Evolutionary conservation across 176 grass and related monocot genomes (phyloP).

Genomic region (Carex cristatella): DNA sequence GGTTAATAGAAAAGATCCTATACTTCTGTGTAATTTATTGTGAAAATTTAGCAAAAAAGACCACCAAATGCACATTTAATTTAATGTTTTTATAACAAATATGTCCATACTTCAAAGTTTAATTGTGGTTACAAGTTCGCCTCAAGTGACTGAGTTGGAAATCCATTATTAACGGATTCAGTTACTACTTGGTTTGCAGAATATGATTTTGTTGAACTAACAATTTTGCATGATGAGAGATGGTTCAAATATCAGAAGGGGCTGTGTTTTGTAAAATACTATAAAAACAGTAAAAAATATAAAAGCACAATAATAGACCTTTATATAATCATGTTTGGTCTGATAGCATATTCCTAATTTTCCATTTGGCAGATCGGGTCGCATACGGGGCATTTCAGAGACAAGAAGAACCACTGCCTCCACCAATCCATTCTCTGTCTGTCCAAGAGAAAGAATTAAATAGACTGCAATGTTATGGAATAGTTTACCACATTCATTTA

Average conservation of each 20-base stretch:
- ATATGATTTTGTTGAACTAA: background rate
- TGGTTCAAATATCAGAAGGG: conserved; percentile 19
- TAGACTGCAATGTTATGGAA: background rate
- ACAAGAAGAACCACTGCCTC: conserved; percentile 91
- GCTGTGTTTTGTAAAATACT: conserved; percentile 5
- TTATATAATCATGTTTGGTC: conserved; percentile 95
- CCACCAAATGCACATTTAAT: background rate
- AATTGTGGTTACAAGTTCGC: background rate
- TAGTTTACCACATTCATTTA: conserved; percentile 4
- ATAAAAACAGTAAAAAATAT: conserved; percentile 8
- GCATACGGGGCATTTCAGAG: conserved; percentile 83
- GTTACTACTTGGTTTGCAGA: background rate
- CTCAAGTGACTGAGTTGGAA: background rate
- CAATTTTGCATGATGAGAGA: background rate
- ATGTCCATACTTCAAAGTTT: background rate
- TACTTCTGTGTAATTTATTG: background rate
- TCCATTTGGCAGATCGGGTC: conserved; percentile 45
- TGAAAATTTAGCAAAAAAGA: background rate
- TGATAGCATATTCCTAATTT: conserved; percentile 79
- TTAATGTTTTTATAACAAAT: background rate
- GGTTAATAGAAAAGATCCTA: background rate
- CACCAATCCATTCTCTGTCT: conserved; percentile 98
- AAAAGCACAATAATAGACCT: conserved; percentile 42
- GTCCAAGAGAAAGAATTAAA: conserved; percentile 10
- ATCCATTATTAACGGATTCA: background rate